phyloP scores from a whole-genome alignment of 257 asterid genomes.

The Solanum corneliomulleri region DNA sequence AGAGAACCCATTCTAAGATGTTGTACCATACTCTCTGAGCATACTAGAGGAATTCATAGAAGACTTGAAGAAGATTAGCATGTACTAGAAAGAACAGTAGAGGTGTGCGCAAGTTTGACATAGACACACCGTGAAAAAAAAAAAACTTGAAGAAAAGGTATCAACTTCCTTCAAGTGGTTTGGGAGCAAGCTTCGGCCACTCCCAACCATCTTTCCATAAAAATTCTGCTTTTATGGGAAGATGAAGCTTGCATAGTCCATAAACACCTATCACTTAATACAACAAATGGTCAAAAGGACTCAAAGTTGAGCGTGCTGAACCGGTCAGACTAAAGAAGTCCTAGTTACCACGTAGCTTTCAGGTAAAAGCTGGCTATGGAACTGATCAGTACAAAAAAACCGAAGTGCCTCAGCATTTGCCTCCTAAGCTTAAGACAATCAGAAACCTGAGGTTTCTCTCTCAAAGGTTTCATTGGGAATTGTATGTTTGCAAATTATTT shows the following conservation, averaged over 20 bases:
- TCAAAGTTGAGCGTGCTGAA: not conserved
- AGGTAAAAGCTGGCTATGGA: not conserved
- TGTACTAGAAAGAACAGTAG: not conserved
- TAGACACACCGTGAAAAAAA: not conserved
- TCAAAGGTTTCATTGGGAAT: not conserved
- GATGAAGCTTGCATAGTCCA: not conserved
- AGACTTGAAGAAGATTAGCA: not conserved
- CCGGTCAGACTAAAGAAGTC: not conserved
- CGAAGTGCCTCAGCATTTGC: not conserved
- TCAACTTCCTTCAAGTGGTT: not conserved
- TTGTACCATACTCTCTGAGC: not conserved
- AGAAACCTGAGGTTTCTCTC: not conserved
- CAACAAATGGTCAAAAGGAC: not conserved
- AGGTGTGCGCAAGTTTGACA: not conserved
- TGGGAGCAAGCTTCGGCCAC: not conserved
- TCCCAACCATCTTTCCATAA: not conserved
- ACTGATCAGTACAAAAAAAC: not conserved
- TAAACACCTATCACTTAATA: not conserved
- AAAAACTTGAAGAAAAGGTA: not conserved
- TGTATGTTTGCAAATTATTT: not conserved
- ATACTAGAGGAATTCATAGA: not conserved
- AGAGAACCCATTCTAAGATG: not conserved
- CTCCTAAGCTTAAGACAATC: not conserved
- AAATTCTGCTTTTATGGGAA: not conserved
- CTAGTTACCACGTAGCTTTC: not conserved